Base-by-base conservation (phyloP, 2,329 filamentous ascomycete genomes). In the Parastagonospora avenae region DNA sequence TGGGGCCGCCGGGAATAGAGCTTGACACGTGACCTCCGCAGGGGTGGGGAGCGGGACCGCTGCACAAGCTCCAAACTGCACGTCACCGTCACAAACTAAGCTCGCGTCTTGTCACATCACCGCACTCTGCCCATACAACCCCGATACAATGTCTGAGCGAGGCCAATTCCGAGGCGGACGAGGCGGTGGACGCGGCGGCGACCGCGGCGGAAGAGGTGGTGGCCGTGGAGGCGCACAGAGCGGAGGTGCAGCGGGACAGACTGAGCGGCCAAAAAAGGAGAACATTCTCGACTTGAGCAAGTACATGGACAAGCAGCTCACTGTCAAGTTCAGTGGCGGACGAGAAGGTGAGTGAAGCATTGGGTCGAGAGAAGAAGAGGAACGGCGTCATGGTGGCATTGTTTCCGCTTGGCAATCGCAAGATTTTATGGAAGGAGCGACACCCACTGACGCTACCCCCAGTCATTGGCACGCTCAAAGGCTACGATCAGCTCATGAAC, bases 401-500 rank as follows among this genome's bases (percentile, higher is more conserved):
- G 19, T 24, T 24, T 24, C 3, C 19, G 19, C 19, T 24, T 24
- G 19, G 19, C 19, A 24, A 24, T 24, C 19, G 15, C 9, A n/a
- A 29, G 4, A 42, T 32, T 42, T 8, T 9, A 24, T n/a, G 33
- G 37, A 55, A 43, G 32, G 16, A 19, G 48, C 30, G 33, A 29
- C 12, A 14, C 35, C 12, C 36, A 32, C 57, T 66, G 36, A 66
- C 56, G 12, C 14, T 16, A 1, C 1, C 8, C 19, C 27, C 68
- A 96, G 93, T 96, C 49, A 88, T 86, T 43, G 94, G 94, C 45
- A 91, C 86, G 1, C 81, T 99, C 36, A 97, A 97, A 76, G 94
- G 94, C 56, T 97, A 92, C 74, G 94, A 99, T 73, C 92, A 94
- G 66, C 82, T 99, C 54, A 97, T 97, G 92, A 99, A 99, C 74